Evolutionary conservation across 2,329 filamentous ascomycete species (phyloP).

Genomic region (Zalaria obscura): DNA sequence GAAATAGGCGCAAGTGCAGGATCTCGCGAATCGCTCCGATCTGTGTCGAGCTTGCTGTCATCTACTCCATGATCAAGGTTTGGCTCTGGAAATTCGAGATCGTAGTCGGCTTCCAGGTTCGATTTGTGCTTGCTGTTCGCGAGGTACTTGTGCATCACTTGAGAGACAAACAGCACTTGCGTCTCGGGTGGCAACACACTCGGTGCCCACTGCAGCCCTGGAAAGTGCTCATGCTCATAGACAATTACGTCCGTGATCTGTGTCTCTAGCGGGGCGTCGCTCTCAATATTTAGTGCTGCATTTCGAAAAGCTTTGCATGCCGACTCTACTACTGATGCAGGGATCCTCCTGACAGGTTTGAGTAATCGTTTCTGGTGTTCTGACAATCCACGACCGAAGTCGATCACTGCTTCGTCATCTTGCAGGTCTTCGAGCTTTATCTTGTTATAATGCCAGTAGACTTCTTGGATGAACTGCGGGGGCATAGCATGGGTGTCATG

Average conservation of each 20-base stretch:
- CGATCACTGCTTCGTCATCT: constrained; percentile 4
- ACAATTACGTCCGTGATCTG: constrained; percentile 14
- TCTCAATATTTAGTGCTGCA: constrained; percentile 2
- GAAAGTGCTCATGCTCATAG: constrained; percentile 23
- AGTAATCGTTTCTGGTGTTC: constrained; percentile 4
- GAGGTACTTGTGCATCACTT: constrained; percentile 6
- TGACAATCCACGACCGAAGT: constrained; percentile 5
- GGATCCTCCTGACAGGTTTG: constrained; percentile 3
- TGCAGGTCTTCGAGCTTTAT: constrained; percentile 7
- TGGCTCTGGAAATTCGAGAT: constrained; percentile 4
- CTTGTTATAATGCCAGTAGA: constrained; percentile 9
- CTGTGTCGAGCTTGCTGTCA: background rate
- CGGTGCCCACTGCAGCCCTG: constrained; percentile 6
- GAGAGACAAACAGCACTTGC: constrained; percentile 6
- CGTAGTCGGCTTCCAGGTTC: constrained; percentile 6
- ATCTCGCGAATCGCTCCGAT: background rate
- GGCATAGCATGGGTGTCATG: constrained; percentile 7
- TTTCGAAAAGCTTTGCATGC: constrained; percentile 6
- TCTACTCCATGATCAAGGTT: constrained; percentile 2
- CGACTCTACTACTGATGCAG: background rate
- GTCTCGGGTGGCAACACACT: constrained; percentile 5
- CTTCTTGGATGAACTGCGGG: constrained; percentile 6
- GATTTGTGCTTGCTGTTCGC: constrained; percentile 6
- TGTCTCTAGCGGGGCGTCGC: background rate
- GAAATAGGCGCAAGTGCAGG: constrained; percentile 6